phyloP scores from a whole-genome alignment of 805 yeast species.

The Lachancea nothofagi region DNA sequence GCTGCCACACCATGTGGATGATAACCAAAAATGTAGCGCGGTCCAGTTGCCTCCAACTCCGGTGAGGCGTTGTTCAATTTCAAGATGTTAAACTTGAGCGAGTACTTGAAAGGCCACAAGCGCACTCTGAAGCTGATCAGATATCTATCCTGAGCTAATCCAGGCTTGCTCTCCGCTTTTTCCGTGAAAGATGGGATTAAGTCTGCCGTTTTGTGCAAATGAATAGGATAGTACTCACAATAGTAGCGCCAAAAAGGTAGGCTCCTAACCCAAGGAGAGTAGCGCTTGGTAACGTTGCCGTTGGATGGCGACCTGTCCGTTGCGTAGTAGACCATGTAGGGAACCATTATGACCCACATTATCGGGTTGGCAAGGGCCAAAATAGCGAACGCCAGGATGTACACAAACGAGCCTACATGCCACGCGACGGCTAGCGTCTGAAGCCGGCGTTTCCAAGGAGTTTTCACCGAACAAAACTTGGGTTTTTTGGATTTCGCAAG shows the following conservation, averaged over 20 bases:
- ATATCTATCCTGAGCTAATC: constrained; percentile 12
- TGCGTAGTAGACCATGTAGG: constrained; percentile 57
- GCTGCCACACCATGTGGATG: constrained; percentile 97
- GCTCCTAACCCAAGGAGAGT: constrained; percentile 52
- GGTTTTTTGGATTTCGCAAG: neutral
- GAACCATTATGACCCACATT: constrained; percentile 61
- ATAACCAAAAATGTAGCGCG: constrained; percentile 80
- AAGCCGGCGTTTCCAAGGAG: constrained; percentile 52
- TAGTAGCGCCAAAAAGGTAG: constrained; percentile 63
- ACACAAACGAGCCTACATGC: constrained; percentile 65
- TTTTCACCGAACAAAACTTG: constrained; percentile 41
- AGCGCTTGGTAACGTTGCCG: constrained; percentile 60
- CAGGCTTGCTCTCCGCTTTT: constrained; percentile 10
- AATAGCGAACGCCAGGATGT: constrained; percentile 47
- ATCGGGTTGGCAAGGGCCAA: constrained; percentile 51
- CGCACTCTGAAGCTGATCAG: constrained; percentile 15
- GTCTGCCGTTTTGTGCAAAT: constrained; percentile 58
- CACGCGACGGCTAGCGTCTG: constrained; percentile 66
- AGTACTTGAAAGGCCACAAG: constrained; percentile 20
- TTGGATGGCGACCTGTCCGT: constrained; percentile 65
- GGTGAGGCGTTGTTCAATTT: constrained; percentile 11
- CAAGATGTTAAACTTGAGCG: constrained; percentile 11
- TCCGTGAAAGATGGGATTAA: constrained; percentile 66
- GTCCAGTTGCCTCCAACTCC: constrained; percentile 45
- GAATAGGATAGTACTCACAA: constrained; percentile 75